Conservation (phyloP, 2,329 filamentous ascomycete species). For the Raffaelea arxii region DNA sequence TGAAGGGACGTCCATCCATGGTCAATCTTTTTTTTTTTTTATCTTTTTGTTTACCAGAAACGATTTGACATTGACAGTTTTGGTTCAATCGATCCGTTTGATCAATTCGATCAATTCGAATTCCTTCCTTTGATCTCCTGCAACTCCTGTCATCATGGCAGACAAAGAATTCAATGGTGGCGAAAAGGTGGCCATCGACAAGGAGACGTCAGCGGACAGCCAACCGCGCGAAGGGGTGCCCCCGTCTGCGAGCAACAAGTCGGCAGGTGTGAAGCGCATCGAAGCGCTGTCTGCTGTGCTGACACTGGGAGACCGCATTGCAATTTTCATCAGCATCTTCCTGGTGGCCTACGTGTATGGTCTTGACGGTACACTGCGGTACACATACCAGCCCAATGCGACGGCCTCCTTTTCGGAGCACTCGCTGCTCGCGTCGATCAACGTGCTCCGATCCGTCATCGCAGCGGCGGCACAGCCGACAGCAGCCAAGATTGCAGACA, state of each 20-base stretch:
- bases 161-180: no score
- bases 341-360: conserved; percentile 55
- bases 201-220: no score
- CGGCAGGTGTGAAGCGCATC: conserved; percentile 48
- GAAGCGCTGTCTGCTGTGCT: conserved; percentile 46
- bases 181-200: no score
- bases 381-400: conserved; percentile 45
- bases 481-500: conserved; percentile 51
- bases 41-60: no score
- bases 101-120: no score
- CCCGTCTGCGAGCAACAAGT: conserved; percentile 26
- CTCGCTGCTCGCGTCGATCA: conserved; percentile 47
- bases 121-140: no score
- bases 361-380: conserved; percentile 47
- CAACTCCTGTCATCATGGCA: no score
- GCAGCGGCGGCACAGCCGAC: conserved; percentile 27
- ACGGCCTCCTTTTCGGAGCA: conserved; percentile 40
- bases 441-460: conserved; percentile 24
- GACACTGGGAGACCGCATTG: conserved; percentile 32
- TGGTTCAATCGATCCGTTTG: no score
- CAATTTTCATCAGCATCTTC: conserved; percentile 51
- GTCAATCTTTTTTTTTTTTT: no score
- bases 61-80: no score
- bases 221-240: no score
- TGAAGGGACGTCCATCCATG: no score